Base-by-base conservation (phyloP, 805 yeast genomes). In the Candida pseudoglaebosa region DNA sequence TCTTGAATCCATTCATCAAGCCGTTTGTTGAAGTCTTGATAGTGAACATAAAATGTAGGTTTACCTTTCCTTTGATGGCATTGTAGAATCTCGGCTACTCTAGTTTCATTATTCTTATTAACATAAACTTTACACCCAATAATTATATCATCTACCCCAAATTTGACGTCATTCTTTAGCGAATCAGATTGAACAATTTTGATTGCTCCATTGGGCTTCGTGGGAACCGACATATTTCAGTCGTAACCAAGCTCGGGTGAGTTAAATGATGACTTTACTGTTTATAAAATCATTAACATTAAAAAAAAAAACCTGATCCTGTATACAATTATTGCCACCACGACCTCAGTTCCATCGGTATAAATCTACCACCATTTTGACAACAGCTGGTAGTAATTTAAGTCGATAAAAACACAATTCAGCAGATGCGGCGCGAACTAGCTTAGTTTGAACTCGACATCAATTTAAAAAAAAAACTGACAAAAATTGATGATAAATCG, bases 21-120 rank as follows among this genome's bases (percentile, higher is more conserved):
- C 60, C 99, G 84, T 45, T 93, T 93, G 68, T 93, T 93, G 70
- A 82, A 93, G 49, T 90, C 96, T 38, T 80, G 87, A 64, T 89
- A 93, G 61, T 93, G 99, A 21, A 93, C 96, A 57, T 93, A 93
- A 59, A 83, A 90, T 47, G 78, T 85, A 22, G 80, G 78, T 44
- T 84, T 77, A 10, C 90, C 87, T 56, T 88, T 83, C 52, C 85
- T 80, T 33, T 75, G 62, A 45, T 85, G 87, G 36, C 78, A 73
- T 14, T 90, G 87, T 32, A 93, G 65, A 31, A 93, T 78, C 57
- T 93, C 99, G 2, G 98, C 97, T 24, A 80, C 58, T 44, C 96
- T 70, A 44, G 72, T 75, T 46, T 83, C 89, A 20, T 78, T 85
- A 53, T 89, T 96, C 57, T 93, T 91, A 43, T 70, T 69, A 5